phyloP scores from a whole-genome alignment of 2,329 filamentous ascomycete genomes.

The Neurospora sp. region DNA sequence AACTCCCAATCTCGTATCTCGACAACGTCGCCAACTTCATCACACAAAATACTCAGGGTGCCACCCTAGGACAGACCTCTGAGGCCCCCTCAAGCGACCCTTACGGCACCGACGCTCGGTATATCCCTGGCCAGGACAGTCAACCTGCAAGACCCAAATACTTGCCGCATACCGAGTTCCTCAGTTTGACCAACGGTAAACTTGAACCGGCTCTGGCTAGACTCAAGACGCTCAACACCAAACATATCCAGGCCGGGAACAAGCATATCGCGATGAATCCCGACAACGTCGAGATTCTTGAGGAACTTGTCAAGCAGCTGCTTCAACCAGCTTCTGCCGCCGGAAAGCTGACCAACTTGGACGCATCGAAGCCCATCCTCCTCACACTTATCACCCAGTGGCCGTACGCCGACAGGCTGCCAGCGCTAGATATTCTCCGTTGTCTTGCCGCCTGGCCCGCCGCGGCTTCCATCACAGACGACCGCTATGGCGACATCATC shows the following conservation, averaged over 20 bases:
- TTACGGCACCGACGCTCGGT: slow-evolving; percentile 68
- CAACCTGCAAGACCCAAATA: slow-evolving; percentile 36
- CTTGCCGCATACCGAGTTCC: slow-evolving; percentile 69
- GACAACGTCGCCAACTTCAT: slow-evolving; percentile 94
- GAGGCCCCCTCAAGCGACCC: slow-evolving; percentile 49
- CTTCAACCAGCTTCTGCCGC: slow-evolving; percentile 33
- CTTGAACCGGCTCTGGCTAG: slow-evolving; percentile 32
- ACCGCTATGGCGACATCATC: slow-evolving; percentile 48
- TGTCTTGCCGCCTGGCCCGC: slow-evolving; percentile 61
- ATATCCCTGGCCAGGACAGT: slow-evolving; percentile 59
- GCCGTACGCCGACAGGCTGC: slow-evolving; percentile 71
- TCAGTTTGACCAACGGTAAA: slow-evolving; percentile 68
- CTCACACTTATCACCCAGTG: slow-evolving; percentile 67
- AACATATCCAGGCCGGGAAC: slow-evolving; percentile 58
- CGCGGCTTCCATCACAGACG: slow-evolving; percentile 50
- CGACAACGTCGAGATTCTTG: slow-evolving; percentile 50
- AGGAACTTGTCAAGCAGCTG: slow-evolving; percentile 41
- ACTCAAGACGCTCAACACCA: slow-evolving; percentile 56
- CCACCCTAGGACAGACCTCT: slow-evolving; percentile 60
- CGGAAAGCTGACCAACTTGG: slow-evolving; percentile 30
- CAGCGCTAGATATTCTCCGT: slow-evolving; percentile 80
- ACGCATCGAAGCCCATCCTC: slow-evolving; percentile 33
- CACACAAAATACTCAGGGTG: slow-evolving; percentile 76
- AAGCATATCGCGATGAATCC: slow-evolving; percentile 69
- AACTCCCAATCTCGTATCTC: slow-evolving; percentile 76